These are phyloP conservation scores for Danielia reshetovae DNA, from an alignment of 805 yeast genomes.

Conservation along the genomic window DNA sequence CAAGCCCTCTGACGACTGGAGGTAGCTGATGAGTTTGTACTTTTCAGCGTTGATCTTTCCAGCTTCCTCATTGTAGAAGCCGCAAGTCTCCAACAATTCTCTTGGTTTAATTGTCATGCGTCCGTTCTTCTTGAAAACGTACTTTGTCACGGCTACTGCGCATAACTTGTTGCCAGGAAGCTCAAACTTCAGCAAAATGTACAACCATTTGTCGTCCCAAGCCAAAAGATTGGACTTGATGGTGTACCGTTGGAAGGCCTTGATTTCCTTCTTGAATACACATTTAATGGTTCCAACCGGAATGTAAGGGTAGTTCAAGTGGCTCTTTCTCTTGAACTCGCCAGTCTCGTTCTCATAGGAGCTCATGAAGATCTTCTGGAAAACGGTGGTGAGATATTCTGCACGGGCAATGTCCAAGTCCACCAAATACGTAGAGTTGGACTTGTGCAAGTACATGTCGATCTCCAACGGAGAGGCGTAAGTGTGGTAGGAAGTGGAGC, in stretches of 20 bases:
- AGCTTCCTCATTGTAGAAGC: conserved; percentile 50
- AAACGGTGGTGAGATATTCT: conserved; percentile 50
- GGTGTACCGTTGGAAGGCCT: conserved; percentile 55
- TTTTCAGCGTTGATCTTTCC: conserved; percentile 39
- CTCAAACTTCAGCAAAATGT: conserved; percentile 58
- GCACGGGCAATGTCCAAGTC: conserved; percentile 81
- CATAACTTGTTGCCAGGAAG: conserved; percentile 28
- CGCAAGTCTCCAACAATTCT: conserved; percentile 54
- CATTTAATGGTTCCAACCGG: conserved; percentile 76
- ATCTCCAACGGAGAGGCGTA: conserved; percentile 75
- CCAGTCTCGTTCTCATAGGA: conserved; percentile 37
- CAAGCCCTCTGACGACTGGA: conserved; percentile 30
- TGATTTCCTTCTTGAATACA: conserved; percentile 68
- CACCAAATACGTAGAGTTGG: conserved; percentile 77
- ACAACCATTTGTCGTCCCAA: conserved; percentile 89
- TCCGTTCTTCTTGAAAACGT: conserved; percentile 71
- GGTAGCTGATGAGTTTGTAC: conserved; percentile 34
- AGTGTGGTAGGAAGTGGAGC: conserved; percentile 40
- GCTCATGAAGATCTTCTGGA: conserved; percentile 52
- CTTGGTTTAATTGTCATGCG: conserved; percentile 70
- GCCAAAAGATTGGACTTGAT: conserved; percentile 61
- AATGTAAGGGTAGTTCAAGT: conserved; percentile 50
- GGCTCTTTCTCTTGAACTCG: conserved; percentile 24
- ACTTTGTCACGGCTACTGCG: conserved; percentile 67
- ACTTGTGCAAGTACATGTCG: conserved; percentile 84